These are phyloP conservation scores for Penicillium mononematosum DNA, from an alignment of 495 filamentous ascomycete species.

Conservation along the genomic window DNA sequence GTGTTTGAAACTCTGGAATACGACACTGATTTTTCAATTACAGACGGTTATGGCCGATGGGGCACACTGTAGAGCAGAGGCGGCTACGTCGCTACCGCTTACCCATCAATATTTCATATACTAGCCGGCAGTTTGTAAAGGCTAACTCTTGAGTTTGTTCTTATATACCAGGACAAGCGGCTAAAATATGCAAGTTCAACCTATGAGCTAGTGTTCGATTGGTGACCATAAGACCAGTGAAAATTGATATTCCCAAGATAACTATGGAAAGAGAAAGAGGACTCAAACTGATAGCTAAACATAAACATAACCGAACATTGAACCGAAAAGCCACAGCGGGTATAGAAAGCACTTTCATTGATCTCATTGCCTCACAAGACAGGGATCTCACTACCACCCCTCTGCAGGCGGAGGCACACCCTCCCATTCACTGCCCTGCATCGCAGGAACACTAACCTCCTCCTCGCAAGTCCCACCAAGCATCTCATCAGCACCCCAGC, in stretches of 20 bases:
- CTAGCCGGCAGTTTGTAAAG: too few relatives aligned
- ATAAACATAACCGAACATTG: not conserved
- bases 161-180: too few relatives aligned
- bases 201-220: too few relatives aligned
- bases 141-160: too few relatives aligned
- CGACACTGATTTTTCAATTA: too few relatives aligned
- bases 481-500: constrained; percentile 50
- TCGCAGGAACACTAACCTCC: constrained; percentile 22
- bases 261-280: not conserved
- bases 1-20: too few relatives aligned
- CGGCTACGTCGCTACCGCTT: too few relatives aligned
- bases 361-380: constrained; percentile 3
- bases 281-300: not conserved
- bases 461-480: constrained; percentile 42
- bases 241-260: not conserved
- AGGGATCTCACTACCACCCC: constrained; percentile 31
- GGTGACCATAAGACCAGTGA: not conserved
- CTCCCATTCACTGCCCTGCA: constrained; percentile 50
- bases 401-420: constrained; percentile 46
- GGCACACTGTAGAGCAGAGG: too few relatives aligned
- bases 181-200: too few relatives aligned
- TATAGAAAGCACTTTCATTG: constrained; percentile 7
- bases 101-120: too few relatives aligned
- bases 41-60: too few relatives aligned
- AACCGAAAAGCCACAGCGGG: not conserved